These are phyloP conservation scores for Volutella citrinella DNA, from an alignment of 2,329 filamentous ascomycete species.

Conservation along the genomic window DNA sequence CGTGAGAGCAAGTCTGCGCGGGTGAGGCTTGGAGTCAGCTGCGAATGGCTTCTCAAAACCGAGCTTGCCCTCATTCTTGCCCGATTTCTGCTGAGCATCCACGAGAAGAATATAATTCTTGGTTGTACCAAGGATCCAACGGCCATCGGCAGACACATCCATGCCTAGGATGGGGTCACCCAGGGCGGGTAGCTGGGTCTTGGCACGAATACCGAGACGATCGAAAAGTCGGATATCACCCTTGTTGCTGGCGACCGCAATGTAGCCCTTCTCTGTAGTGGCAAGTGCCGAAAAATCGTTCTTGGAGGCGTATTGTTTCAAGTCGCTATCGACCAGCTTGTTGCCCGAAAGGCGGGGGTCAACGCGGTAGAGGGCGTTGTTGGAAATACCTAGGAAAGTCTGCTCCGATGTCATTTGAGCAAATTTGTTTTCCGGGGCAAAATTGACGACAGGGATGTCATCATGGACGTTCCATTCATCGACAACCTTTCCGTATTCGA, in stretches of 20 bases:
- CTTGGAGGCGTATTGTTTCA: slow-evolving; percentile 96
- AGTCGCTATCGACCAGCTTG: slow-evolving; percentile 87
- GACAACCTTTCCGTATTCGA: slow-evolving; percentile 96
- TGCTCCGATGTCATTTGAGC: slow-evolving; percentile 95
- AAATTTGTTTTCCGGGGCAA: slow-evolving; percentile 96
- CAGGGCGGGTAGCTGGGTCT: slow-evolving; percentile 92
- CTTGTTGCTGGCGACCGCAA: slow-evolving; percentile 96
- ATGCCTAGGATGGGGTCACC: slow-evolving; percentile 93
- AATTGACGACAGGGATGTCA: slow-evolving; percentile 87
- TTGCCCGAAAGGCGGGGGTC: slow-evolving; percentile 86
- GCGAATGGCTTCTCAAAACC: slow-evolving; percentile 93
- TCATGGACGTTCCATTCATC: slow-evolving; percentile 99
- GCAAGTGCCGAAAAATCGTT: slow-evolving; percentile 95
- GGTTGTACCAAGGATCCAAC: slow-evolving; percentile 93
- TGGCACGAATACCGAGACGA: slow-evolving; percentile 92
- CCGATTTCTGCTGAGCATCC: slow-evolving; percentile 83
- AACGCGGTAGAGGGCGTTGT: slow-evolving; percentile 89
- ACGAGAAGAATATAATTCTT: slow-evolving; percentile 92
- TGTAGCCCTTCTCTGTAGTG: slow-evolving; percentile 94
- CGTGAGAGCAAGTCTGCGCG: slow-evolving; percentile 81
- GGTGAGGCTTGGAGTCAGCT: slow-evolving; percentile 90
- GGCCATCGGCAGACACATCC: slow-evolving; percentile 91
- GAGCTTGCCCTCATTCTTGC: slow-evolving; percentile 97
- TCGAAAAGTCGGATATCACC: slow-evolving; percentile 97
- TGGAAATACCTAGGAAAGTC: slow-evolving; percentile 89